Evolutionary conservation across 2,329 filamentous ascomycete genomes (phyloP), one percentile per base, ranked within the genome.

Genomic region (Colletotrichum eremochloae): DNA sequence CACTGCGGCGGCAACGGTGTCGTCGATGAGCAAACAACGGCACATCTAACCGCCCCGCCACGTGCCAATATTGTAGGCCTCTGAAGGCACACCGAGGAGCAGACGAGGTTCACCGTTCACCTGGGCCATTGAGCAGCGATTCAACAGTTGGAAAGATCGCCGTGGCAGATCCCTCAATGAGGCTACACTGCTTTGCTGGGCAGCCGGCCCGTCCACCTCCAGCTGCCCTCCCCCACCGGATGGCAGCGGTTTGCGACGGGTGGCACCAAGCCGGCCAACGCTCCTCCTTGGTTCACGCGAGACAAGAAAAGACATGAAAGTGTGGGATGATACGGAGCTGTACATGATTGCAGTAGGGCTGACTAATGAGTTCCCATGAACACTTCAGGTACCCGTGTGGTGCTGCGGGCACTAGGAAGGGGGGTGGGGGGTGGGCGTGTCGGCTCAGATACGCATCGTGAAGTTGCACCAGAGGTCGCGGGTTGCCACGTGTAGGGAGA

Each of bases 331-430:
- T 72, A 72, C 70, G 48, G 70, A 44, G 48, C 61, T 72, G 55
- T 65, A 70, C 70, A 72, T 70, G n/a, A 72, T 70, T 66, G 46
- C 60, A 65, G 29, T 70, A 72, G 70, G 70, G 70, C 70, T 72
- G 66, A 70, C 31, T 56, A 67, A 62, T 67, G 66, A 73, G 50
- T 57, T 63, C 52, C 68, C 62, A 71, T 63, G 71, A 63, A 73
- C 68, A 62, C 44, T 36, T 42, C 56, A 73, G 67, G 71, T 73
- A 73, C 71, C 71, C 71, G 68, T 63, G 50, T 50, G 46, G 36
- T 70, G 60, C 66, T 61, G 70, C 67, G 70, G 57, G 62, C 55
- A 67, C 68, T 71, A 66, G 29, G 48, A 67, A 50, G 29, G 56
- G 46, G 36, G 40, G 52, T 40, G 6, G n/a, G 12, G 24, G 20